Percentiles rank a stretch among this genome's conserved stretches.
These are phyloP conservation scores for Ustilago esculenta DNA, from an alignment of 1,284 basidiomycete species.

Conservation along the genomic window DNA sequence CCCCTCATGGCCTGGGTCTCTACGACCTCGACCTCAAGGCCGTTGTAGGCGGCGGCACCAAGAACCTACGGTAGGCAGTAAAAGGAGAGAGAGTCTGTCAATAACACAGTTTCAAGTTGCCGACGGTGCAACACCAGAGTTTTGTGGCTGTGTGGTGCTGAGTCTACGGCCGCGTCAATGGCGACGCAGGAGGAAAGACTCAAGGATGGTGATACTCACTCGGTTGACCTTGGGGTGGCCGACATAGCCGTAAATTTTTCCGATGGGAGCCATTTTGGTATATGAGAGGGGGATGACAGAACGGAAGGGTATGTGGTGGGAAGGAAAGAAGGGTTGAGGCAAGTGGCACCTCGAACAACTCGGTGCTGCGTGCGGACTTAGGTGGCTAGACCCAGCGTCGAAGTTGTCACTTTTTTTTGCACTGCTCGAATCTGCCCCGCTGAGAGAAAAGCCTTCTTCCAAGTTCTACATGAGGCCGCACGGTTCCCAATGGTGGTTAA, in stretches of 20 bases:
- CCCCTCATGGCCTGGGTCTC: slow-evolving; percentile 38
- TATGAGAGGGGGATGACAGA: slow-evolving; percentile 16
- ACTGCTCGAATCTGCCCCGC: too few relatives aligned
- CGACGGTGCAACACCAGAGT: too few relatives aligned
- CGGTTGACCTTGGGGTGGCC: slow-evolving; percentile 51
- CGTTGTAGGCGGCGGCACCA: slow-evolving; percentile 64
- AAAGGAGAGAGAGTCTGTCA: too few relatives aligned
- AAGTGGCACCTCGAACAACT: neutral
- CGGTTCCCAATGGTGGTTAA: too few relatives aligned
- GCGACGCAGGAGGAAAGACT: too few relatives aligned
- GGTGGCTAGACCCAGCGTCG: too few relatives aligned
- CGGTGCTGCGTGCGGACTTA: too few relatives aligned
- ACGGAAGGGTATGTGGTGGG: slow-evolving; percentile 26
- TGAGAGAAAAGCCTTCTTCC: slow-evolving; percentile 9
- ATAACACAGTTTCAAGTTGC: too few relatives aligned
- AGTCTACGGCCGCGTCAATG: too few relatives aligned
- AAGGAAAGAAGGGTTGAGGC: neutral
- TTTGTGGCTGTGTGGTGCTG: too few relatives aligned
- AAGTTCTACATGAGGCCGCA: slow-evolving; percentile 4
- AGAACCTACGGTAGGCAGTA: slow-evolving; percentile 19
- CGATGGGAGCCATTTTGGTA: slow-evolving; percentile 61
- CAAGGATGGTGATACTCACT: slow-evolving; percentile 12
- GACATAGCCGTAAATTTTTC: slow-evolving; percentile 60
- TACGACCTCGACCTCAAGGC: slow-evolving; percentile 60
- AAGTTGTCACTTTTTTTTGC: too few relatives aligned